Evolutionary conservation across 495 filamentous ascomycete genomes (phyloP).

Genomic region (Hypoxylon fragiforme): DNA sequence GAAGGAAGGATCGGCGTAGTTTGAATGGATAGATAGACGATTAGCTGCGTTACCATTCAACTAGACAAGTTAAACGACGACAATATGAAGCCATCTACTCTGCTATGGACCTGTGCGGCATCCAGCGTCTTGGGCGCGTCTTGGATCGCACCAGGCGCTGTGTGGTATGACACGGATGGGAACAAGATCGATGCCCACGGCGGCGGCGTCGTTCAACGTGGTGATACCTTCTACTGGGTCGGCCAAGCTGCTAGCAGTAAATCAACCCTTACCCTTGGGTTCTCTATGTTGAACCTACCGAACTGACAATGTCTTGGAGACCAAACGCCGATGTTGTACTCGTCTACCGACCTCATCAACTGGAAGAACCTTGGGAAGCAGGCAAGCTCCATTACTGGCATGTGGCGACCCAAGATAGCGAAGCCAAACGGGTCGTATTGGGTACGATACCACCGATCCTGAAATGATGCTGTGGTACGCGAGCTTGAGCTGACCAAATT

Average conservation of each 20-base stretch:
- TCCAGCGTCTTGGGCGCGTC: constrained; percentile 34
- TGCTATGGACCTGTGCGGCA: constrained; percentile 20
- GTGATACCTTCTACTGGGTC: constrained; percentile 46
- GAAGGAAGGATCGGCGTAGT: constrained; percentile 21
- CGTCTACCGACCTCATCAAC: constrained; percentile 50
- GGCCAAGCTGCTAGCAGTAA: constrained; percentile 48
- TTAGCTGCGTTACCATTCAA: background rate
- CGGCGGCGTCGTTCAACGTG: constrained; percentile 42
- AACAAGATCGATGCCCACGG: constrained; percentile 50
- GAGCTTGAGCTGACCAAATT: background rate
- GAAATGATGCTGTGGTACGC: background rate
- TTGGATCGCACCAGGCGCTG: constrained; percentile 41
- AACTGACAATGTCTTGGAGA: constrained; percentile 32
- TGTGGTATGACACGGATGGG: constrained; percentile 43
- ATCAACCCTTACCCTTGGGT: background rate
- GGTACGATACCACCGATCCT: constrained; percentile 24
- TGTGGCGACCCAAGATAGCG: constrained; percentile 52
- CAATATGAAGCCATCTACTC: constrained; percentile 28
- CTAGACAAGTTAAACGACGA: constrained; percentile 9
- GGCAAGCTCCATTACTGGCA: constrained; percentile 34
- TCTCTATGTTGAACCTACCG: background rate
- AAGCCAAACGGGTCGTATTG: constrained; percentile 51
- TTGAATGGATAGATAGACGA: constrained; percentile 1
- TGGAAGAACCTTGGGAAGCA: constrained; percentile 48
- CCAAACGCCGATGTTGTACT: constrained; percentile 49